Evolutionary conservation across 257 asterid genomes (phyloP).

Genomic region (Nicotiana paniculata): DNA sequence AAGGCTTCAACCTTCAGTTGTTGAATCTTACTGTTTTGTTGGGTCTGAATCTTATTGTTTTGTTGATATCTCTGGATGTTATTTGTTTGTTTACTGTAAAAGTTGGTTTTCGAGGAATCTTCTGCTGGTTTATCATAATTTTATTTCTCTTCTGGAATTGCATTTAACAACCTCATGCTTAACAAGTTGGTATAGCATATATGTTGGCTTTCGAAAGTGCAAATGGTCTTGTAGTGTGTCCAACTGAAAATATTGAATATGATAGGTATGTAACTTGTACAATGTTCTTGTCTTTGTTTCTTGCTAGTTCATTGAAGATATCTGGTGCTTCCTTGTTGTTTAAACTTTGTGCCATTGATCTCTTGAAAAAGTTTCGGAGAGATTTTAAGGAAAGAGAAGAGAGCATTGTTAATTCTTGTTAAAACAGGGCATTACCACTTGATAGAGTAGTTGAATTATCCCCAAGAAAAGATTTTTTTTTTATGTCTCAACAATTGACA

Average conservation of each 20-base stretch:
- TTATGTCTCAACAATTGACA: neutral
- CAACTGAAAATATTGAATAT: constrained; percentile 81
- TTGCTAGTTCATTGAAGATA: neutral
- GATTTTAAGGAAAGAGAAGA: neutral
- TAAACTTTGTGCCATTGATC: neutral
- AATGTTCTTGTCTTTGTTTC: neutral
- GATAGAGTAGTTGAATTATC: neutral
- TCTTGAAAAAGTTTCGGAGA: neutral
- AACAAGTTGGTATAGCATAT: constrained; percentile 95
- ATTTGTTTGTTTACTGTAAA: too few species aligned
- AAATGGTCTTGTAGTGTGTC: constrained; percentile 54
- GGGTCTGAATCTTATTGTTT: too few species aligned
- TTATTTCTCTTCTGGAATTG: neutral
- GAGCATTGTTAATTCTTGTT: neutral
- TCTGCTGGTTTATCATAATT: too few species aligned
- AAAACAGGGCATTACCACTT: neutral
- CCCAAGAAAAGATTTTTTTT: neutral
- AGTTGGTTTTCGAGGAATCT: too few species aligned
- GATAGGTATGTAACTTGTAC: constrained; percentile 49
- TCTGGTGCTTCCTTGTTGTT: neutral
- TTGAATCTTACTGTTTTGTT: too few species aligned
- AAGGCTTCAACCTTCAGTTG: too few species aligned
- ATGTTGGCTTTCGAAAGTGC: constrained; percentile 89
- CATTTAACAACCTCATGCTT: constrained; percentile 8
- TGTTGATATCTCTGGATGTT: too few species aligned